phyloP scores from a whole-genome alignment of 164 flowering plant species.

The Chloranthus sessilifolius region DNA sequence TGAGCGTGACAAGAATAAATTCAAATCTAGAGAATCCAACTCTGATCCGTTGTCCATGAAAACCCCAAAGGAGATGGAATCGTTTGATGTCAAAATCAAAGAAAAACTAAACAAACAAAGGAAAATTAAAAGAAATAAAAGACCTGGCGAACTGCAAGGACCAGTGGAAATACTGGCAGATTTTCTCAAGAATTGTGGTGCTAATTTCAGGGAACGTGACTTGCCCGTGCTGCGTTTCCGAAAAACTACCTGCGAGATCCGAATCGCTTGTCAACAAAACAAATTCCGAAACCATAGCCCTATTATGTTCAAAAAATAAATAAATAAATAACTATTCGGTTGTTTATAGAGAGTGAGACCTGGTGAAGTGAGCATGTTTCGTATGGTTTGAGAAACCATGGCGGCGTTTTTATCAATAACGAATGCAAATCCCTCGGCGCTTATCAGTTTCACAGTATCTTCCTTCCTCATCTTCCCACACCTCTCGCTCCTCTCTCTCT shows the following conservation, averaged over 20 bases:
- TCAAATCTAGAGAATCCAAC: no score
- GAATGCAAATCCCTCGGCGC: conserved; percentile 95
- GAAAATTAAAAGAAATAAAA: conserved; percentile 1
- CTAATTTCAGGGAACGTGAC: conserved; percentile 94
- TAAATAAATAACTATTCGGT: background rate
- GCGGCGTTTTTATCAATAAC: conserved; percentile 89
- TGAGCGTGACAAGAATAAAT: no score
- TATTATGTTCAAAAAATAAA: background rate
- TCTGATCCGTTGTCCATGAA: no score
- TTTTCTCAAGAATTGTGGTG: conserved; percentile 85
- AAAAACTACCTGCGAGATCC: conserved; percentile 60
- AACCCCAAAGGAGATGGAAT: no score
- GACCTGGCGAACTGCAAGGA: conserved; percentile 85
- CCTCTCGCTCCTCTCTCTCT: no score
- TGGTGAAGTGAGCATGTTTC: conserved; percentile 98
- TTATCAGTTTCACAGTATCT: conserved; percentile 88
- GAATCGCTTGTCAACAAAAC: conserved; percentile 4
- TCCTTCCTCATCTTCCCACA: conserved; percentile 68
- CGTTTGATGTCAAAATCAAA: background rate
- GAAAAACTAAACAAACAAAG: no score
- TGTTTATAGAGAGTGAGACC: conserved; percentile 29
- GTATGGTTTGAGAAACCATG: conserved; percentile 93
- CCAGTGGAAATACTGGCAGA: conserved; percentile 98
- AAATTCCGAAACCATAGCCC: conserved; percentile 7
- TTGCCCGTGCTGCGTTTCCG: conserved; percentile 70